Evolutionary conservation across 2,329 filamentous ascomycete genomes (phyloP).

Genomic region (Trichoderma koningiopsis): DNA sequence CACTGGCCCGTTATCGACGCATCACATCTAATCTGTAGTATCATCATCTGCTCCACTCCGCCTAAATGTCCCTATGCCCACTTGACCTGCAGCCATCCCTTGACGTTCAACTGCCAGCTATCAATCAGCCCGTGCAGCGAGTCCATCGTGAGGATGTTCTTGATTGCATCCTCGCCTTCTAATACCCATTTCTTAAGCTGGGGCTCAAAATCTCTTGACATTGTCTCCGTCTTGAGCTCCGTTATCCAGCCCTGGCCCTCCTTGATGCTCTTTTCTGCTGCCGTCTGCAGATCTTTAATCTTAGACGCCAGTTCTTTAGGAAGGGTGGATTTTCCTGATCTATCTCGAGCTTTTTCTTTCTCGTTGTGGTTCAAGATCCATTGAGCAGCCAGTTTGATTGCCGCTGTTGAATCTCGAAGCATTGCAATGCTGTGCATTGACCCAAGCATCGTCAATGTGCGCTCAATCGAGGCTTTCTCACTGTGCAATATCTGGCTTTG

Average conservation of each 20-base stretch:
- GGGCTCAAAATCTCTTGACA: conserved; percentile 18
- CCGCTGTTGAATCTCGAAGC: conserved; percentile 43
- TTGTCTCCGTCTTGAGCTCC: conserved; percentile 37
- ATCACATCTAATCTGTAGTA: not conserved
- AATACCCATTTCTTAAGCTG: conserved; percentile 37
- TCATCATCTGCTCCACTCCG: not conserved
- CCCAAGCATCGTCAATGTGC: conserved; percentile 34
- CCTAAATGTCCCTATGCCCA: conserved; percentile 34
- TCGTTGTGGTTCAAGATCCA: conserved; percentile 44
- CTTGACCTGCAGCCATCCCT: conserved; percentile 40
- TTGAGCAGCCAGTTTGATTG: conserved; percentile 36
- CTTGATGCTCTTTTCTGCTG: conserved; percentile 37
- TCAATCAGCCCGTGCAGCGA: conserved; percentile 35
- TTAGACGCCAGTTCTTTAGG: conserved; percentile 42
- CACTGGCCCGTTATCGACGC: not conserved
- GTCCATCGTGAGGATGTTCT: conserved; percentile 33
- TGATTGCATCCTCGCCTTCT: conserved; percentile 30
- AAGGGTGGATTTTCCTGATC: conserved; percentile 43
- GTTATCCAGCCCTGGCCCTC: conserved; percentile 38
- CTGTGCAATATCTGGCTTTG: conserved; percentile 27
- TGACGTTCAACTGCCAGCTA: conserved; percentile 41
- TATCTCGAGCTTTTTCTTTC: conserved; percentile 44
- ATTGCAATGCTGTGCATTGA: conserved; percentile 43
- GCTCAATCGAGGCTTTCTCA: conserved; percentile 25
- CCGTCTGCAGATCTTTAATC: conserved; percentile 39